Conservation (phyloP, 768 basidiomycete genomes). For the Lactarius vividus region DNA sequence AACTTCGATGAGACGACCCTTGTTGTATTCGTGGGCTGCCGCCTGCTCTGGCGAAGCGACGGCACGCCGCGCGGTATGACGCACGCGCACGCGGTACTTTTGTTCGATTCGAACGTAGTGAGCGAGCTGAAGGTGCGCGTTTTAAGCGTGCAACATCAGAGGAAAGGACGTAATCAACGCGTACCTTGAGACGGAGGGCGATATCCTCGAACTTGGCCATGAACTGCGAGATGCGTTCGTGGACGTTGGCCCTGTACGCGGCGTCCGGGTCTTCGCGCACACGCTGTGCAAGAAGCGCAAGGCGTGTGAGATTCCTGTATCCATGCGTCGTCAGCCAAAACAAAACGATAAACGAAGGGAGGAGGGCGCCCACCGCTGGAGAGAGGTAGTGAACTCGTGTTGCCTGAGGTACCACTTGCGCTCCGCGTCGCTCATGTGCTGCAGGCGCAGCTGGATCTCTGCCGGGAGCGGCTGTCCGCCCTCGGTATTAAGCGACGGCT, state of each 20-base stretch:
- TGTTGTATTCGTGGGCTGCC: constrained; percentile 12
- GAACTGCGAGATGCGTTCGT: constrained; percentile 22
- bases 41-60: constrained; percentile 16
- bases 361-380: constrained; percentile 11
- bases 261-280: constrained; percentile 21
- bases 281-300: constrained; percentile 20
- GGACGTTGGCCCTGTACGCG: constrained; percentile 13
- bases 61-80: constrained; percentile 10
- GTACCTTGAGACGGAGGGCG: constrained; percentile 19
- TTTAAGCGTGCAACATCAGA: not conserved
- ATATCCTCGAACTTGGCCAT: constrained; percentile 19
- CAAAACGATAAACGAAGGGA: not conserved
- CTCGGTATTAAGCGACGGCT: constrained; percentile 16
- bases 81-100: constrained; percentile 20
- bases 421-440: constrained; percentile 10
- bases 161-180: not conserved
- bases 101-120: constrained; percentile 19
- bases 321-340: too few relatives aligned
- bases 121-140: constrained; percentile 7
- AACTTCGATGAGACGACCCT: constrained; percentile 4
- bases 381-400: constrained; percentile 23
- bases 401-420: constrained; percentile 25
- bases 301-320: constrained; percentile 20
- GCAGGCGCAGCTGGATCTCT: constrained; percentile 5
- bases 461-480: constrained; percentile 11